Base-by-base conservation (phyloP, 768 basidiomycete genomes). In the Hericium rajendrae region DNA sequence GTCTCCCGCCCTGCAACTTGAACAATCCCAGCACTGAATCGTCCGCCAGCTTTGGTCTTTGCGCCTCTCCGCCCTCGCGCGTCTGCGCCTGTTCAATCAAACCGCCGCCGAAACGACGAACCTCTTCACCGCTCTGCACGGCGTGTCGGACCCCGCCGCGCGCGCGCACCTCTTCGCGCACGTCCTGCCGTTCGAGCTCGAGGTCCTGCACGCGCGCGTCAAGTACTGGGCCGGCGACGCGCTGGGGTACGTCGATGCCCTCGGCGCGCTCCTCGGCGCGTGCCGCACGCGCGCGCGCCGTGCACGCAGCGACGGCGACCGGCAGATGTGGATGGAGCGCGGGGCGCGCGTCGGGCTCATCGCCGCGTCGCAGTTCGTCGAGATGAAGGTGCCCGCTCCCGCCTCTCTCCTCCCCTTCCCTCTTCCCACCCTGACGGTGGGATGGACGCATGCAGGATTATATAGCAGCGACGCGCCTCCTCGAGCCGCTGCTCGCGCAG, bases 81-180 rank as follows among this genome's bases (percentile, higher is more conserved):
- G 90, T 16, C 78, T 93, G 48, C 83, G 90, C 49, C 79, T 93
- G 50, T 91, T 86, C 74, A 91, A 91, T 67, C 90, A 93, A 67
- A 85, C 85, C n/a, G 80, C 87, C 1, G 87, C 88, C 22, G 90
- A 93, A 71, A 86, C 86, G 67, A 84, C 80, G 10, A 90, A 90
- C 70, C 77, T 93, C 22, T 92, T 88, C 68, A 71, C 79, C 16
- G 84, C 85, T 24, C 79, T 92, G 49, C 78, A 81, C 59, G 74
- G 76, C 32, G 77, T 85, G 48, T 77, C 81, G 56, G 77, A 83
- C 1, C 60, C 68, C 0, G 72, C 80, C 15, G 71, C 81, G 1
- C 84, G 81, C 20, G 68, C 71, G 48, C 83, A 81, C 66, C 74
- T 90, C 48, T 82, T 86, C 60, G 80, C 82, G 53, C 73, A 74